Evolutionary conservation across 306 rosid species (phyloP).

Genomic region (Herpetospermum pedunculosum): DNA sequence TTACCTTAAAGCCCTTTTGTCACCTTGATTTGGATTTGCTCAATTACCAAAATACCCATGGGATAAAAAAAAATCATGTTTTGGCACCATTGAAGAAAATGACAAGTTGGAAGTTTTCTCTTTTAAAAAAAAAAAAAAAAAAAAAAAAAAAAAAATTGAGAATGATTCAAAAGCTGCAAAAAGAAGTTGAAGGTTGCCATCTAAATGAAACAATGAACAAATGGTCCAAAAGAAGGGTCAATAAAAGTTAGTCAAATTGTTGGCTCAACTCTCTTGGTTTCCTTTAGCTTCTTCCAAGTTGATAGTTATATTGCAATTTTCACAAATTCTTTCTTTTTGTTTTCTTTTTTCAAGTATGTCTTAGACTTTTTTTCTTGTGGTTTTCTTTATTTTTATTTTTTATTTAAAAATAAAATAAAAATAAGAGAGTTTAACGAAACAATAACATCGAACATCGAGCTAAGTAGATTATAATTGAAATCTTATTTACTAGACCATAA

Average conservation of each 20-base stretch:
- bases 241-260: neutral
- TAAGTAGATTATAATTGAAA: too few relatives aligned
- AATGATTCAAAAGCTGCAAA: neutral
- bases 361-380: neutral
- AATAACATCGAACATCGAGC: too few relatives aligned
- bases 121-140: neutral
- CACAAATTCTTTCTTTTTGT: neutral
- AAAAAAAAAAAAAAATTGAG: neutral
- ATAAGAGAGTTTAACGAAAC: too few relatives aligned
- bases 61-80: neutral
- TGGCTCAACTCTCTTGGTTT: neutral
- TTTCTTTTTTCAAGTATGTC: neutral
- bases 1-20: constrained; percentile 1
- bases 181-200: neutral
- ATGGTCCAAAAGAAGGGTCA: constrained; percentile 10
- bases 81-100: neutral
- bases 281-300: neutral
- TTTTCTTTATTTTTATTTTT: neutral
- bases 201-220: neutral
- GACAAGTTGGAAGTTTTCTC: neutral
- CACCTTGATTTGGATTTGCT: neutral
- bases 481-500: too few relatives aligned
- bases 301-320: neutral
- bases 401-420: too few relatives aligned
- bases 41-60: neutral